phyloP scores from a whole-genome alignment of 306 rosid genomes.

The Hippophae rhamnoides region DNA sequence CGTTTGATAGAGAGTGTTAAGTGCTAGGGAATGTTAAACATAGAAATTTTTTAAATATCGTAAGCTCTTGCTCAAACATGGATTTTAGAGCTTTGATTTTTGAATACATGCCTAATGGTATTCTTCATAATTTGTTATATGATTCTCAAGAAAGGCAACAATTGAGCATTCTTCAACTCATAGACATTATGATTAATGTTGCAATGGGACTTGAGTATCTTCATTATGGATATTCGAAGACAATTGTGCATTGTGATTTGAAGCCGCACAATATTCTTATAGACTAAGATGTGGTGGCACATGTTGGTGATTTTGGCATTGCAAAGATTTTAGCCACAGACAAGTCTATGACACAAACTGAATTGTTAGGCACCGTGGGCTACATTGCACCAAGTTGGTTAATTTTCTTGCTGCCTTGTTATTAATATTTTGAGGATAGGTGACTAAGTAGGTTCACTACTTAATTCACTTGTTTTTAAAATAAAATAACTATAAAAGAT shows the following conservation, averaged over 20 bases:
- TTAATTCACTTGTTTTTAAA: no score
- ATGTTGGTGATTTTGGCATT: constrained; percentile 22
- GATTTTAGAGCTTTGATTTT: constrained; percentile 11
- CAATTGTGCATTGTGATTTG: constrained; percentile 27
- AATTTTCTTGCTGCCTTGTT: no score
- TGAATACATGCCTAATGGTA: constrained; percentile 18
- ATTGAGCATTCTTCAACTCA: constrained; percentile 1
- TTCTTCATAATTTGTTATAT: constrained; percentile 8
- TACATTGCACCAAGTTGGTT: constrained; percentile 30
- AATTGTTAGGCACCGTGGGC: constrained; percentile 26
- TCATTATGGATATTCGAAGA: constrained; percentile 25
- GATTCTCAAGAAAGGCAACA: neutral
- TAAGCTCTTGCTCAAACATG: neutral
- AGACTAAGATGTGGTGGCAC: constrained; percentile 32
- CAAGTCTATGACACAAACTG: constrained; percentile 4
- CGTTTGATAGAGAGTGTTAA: constrained; percentile 7
- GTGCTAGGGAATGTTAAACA: constrained; percentile 9
- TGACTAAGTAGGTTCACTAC: no score
- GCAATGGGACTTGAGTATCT: constrained; percentile 27
- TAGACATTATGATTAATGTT: constrained; percentile 10
- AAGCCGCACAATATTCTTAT: constrained; percentile 32
- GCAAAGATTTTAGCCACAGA: constrained; percentile 32
- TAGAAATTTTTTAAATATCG: constrained; percentile 16
- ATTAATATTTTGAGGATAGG: no score
- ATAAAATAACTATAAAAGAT: no score